These are phyloP conservation scores for Brasilioporus rufonigricans DNA, from an alignment of 768 basidiomycete species.

Conservation along the genomic window DNA sequence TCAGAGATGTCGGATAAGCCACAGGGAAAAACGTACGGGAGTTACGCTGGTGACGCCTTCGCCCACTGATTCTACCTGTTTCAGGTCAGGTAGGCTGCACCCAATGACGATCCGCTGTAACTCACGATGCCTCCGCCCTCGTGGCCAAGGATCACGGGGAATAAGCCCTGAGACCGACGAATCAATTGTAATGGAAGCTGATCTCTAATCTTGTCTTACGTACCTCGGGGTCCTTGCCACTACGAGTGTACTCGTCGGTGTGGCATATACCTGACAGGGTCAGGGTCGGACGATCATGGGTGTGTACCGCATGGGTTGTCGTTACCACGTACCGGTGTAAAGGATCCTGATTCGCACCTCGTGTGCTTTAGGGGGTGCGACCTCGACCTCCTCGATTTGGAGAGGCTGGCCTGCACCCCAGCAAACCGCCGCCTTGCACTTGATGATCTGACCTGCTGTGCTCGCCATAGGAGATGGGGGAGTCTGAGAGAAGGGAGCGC, in stretches of 20 bases:
- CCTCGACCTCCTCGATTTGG: constrained; percentile 88
- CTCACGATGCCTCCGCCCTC: constrained; percentile 90
- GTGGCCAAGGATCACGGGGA: constrained; percentile 93
- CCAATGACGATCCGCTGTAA: constrained; percentile 4
- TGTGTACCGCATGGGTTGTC: constrained; percentile 3
- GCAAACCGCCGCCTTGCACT: constrained; percentile 91
- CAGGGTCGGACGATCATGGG: background rate
- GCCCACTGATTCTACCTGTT: constrained; percentile 93
- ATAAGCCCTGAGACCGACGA: constrained; percentile 57
- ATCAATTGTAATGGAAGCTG: background rate
- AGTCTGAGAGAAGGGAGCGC: constrained; percentile 18
- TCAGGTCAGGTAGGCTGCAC: constrained; percentile 1
- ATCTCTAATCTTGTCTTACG: constrained; percentile 10
- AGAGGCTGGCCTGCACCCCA: constrained; percentile 91
- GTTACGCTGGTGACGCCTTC: constrained; percentile 86
- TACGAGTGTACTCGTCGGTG: constrained; percentile 96
- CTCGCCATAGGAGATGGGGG: constrained; percentile 54
- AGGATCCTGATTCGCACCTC: constrained; percentile 95
- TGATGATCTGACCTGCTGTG: constrained; percentile 74
- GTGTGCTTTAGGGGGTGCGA: constrained; percentile 83
- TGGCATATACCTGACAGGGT: constrained; percentile 80
- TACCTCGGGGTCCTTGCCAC: constrained; percentile 94
- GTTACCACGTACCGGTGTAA: constrained; percentile 69
- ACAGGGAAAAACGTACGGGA: constrained; percentile 37
- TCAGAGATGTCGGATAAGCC: background rate